Evolutionary conservation across 23 red algal genomes (phyloP).

Genomic region (Gracilaria caudata): DNA sequence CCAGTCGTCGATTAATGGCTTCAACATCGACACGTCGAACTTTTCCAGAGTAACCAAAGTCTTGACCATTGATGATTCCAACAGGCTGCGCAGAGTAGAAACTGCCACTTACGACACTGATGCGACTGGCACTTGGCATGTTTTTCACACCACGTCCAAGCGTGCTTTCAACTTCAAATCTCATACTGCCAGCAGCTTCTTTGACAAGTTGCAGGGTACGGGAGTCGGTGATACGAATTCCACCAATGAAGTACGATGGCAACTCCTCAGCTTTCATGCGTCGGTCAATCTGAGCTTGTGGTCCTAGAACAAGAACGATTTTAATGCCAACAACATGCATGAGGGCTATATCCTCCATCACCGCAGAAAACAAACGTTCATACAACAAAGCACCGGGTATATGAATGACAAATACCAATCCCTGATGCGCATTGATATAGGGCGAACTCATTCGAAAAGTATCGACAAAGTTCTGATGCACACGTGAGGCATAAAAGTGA

Average conservation of each 20-base stretch:
- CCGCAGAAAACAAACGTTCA: constrained; percentile 67
- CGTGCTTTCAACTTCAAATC: constrained; percentile 88
- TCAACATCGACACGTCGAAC: constrained; percentile 90
- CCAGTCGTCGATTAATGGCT: constrained; percentile 74
- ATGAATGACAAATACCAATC: constrained; percentile 93
- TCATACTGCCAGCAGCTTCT: constrained; percentile 83
- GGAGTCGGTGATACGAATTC: constrained; percentile 73
- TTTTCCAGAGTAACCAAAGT: constrained; percentile 89
- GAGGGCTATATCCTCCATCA: constrained; percentile 97
- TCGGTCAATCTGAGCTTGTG: constrained; percentile 74
- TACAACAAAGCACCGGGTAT: constrained; percentile 83
- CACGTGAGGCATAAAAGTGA: constrained; percentile 29
- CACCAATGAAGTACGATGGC: constrained; percentile 47
- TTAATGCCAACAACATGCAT: constrained; percentile 90
- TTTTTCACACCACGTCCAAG: constrained; percentile 81
- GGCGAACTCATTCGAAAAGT: constrained; percentile 92
- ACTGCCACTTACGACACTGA: constrained; percentile 85
- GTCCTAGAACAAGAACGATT: constrained; percentile 91
- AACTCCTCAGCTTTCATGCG: constrained; percentile 51
- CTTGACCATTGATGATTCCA: constrained; percentile 90
- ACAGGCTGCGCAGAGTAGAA: constrained; percentile 96
- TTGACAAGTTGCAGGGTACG: constrained; percentile 71
- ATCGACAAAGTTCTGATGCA: constrained; percentile 77
- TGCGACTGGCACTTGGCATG: constrained; percentile 58
- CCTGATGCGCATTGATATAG: constrained; percentile 84